Evolutionary conservation across 352 stramenopile genomes (phyloP), one percentile per base, ranked within the genome.

Genomic region (Blastocystis sp.): DNA sequence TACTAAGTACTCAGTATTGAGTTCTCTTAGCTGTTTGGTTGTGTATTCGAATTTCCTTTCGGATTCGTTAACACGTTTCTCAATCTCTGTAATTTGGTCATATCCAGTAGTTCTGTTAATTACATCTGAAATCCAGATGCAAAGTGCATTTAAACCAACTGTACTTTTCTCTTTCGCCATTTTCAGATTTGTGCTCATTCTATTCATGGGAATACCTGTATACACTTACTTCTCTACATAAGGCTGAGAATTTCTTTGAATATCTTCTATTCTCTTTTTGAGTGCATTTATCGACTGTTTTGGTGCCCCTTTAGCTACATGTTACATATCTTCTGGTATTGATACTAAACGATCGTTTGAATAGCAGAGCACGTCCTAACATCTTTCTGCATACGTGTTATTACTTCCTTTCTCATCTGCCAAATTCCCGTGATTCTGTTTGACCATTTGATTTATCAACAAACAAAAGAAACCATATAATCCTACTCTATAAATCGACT

Each of bases 21-120:
- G 44, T 19, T 64, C 53, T 60, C 70, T 24, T 27, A 81, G 70
- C 22, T 81, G 22, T n/a, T 81, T 60, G 24, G 70, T 81, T 35
- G 70, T 81, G 7, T 24, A n/a, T 22, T 81, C 70, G 62, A 81
- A 81, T 35, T 27, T 24, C 9, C 70, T 27, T 81, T 81, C 70
- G 7, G 70, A 81, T 40, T 81, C 70, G 40, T 37, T 81, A 15
- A 81, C 70, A 59, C 19, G 35, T n/a, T 81, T 81, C 24, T 81
- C 70, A 13, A 81, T 60, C 4, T 60, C 70, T 3, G 70, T 81
- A 17, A 81, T 81, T 35, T 81, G 44, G 42, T 81, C 70, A 62
- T 81, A 81, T 22, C 70, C 70, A 17, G 70, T 81, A 5, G 70
- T 64, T 59, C 37, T 59, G 48, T 81, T 81, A 44, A 81, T 81